These are phyloP conservation scores for Funneliformis mosseae DNA, from an alignment of 192 early-diverging fungal species.

Conservation along the genomic window DNA sequence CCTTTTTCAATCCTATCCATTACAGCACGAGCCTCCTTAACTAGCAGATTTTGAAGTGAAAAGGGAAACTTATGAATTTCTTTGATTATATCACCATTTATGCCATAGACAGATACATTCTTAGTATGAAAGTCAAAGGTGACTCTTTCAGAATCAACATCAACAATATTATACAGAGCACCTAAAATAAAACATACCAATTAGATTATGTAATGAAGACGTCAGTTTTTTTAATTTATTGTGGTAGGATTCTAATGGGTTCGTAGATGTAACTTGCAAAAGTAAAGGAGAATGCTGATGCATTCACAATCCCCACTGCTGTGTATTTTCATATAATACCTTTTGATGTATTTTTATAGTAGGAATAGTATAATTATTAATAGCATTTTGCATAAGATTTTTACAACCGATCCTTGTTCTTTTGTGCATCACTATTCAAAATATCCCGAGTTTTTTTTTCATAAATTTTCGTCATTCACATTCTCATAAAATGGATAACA, in stretches of 20 bases:
- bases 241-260: not conserved
- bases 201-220: not conserved
- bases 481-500: constrained; percentile 27
- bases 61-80: not conserved
- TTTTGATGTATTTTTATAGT: not conserved
- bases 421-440: too few species aligned
- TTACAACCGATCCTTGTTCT: not conserved
- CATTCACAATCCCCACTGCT: not conserved
- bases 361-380: not conserved
- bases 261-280: constrained; percentile 21
- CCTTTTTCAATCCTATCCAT: not conserved
- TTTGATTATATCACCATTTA: not conserved
- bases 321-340: not conserved
- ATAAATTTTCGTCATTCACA: constrained; percentile 2
- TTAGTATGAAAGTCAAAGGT: not conserved
- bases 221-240: not conserved
- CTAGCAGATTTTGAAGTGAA: not conserved
- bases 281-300: constrained; percentile 25
- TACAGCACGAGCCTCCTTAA: not conserved
- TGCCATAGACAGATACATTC: not conserved
- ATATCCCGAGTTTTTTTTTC: too few species aligned
- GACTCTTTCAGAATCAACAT: not conserved
- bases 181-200: not conserved
- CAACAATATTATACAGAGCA: not conserved
- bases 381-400: constrained; percentile 1